Base-by-base conservation (phyloP, 1,284 basidiomycete species). In the Phellinidium pouzarii region DNA sequence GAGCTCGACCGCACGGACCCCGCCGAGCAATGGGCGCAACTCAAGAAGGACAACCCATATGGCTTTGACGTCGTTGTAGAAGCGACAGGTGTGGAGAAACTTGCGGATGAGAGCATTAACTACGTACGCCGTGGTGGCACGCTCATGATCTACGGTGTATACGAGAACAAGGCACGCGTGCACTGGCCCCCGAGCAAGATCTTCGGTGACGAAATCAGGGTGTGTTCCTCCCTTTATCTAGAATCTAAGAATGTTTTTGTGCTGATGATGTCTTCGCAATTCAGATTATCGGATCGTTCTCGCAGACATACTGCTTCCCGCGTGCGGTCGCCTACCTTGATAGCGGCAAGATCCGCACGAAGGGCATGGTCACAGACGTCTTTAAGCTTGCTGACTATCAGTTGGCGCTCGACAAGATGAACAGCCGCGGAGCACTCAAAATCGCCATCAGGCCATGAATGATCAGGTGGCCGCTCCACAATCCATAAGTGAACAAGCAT, bases 41-140 rank as follows among this genome's bases (percentile, higher is more conserved):
- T 94, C 59, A 89, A 84, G 72, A 71, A 81, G 62, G 81, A 85
- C 57, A 79, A 93, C 66, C 87, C 86, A 27, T 84, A 88, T 64
- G 90, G 91, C 20, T 93, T 94, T 64, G 91, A 94, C 65, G 80
- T 91, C 37, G 91, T 94, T 26, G 88, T 79, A 47, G 91, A 93
- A 68, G 91, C 89, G 36, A 93, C 91, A 2, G 91, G 91, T 52
- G 80, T 84, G 29, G 87, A 90, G 69, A 80, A 81, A 58, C 70
- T 94, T 44, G 88, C 87, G 26, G 83, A 91, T 62, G 81, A 87
- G 52, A 72, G 84, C 26, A 88, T 94, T 68, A 79, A 91, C 71
- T 91, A 89, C 64, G 91, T 94, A 36, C 77, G 89, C 14, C 75
- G 90, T 57, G 87, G 88, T 37, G 85, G 84, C 12, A 84, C 80